Conservation (phyloP, 305 asterid species). For the Fraxinus paxiana region DNA sequence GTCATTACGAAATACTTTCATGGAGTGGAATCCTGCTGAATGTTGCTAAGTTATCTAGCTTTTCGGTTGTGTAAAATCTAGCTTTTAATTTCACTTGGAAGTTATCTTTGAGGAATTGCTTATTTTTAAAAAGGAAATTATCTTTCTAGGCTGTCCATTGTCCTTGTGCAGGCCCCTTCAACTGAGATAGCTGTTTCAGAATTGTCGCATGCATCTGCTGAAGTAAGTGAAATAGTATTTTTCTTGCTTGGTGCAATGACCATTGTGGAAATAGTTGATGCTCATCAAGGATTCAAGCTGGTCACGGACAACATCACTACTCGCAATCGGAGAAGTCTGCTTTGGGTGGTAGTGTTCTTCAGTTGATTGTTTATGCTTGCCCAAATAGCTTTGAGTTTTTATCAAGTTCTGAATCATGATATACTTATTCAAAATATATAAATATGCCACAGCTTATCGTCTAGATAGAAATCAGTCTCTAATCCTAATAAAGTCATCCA, state of each 20-base stretch:
- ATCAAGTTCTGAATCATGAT: neutral
- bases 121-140: neutral
- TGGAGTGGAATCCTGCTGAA: conserved; percentile 1
- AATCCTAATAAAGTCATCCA: neutral
- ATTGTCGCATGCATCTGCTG: conserved; percentile 92
- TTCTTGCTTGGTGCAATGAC: conserved; percentile 98
- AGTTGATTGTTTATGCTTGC: neutral
- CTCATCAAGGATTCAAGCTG: conserved; percentile 97
- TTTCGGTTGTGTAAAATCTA: neutral
- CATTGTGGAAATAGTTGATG: conserved; percentile 91
- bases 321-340: conserved; percentile 84
- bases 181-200: conserved; percentile 82
- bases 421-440: neutral
- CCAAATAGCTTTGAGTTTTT: neutral
- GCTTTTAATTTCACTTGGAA: neutral
- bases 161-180: conserved; percentile 81
- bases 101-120: neutral
- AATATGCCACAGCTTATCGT: neutral
- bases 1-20: conserved; percentile 5
- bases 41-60: neutral
- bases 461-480: neutral
- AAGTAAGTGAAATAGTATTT: conserved; percentile 93
- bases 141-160: neutral
- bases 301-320: conserved; percentile 93
- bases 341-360: conserved; percentile 83